Conservation (phyloP, 2,329 filamentous ascomycete species). For the Fusarium decemcellulare region DNA sequence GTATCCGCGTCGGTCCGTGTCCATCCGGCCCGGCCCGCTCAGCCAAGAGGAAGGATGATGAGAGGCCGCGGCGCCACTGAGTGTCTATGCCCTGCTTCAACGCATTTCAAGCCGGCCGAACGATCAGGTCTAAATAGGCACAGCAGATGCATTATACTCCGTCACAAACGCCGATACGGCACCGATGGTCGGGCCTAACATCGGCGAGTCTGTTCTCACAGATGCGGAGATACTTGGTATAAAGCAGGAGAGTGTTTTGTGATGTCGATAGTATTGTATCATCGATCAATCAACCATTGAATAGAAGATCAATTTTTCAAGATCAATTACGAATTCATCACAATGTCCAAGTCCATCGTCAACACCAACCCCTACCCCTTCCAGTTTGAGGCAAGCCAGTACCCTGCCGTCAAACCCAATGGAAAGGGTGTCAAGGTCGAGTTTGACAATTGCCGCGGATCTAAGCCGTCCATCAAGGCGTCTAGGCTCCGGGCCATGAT, state of each 20-base stretch:
- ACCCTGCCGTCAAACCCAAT: slow-evolving; percentile 5
- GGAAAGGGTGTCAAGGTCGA: slow-evolving; percentile 19
- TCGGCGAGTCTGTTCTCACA: not conserved
- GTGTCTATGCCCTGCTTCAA: not conserved
- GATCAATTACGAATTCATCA: not conserved
- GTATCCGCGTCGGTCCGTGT: slow-evolving; percentile 26
- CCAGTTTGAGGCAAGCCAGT: slow-evolving; percentile 22
- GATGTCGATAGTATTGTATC: no score
- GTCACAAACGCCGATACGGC: not conserved
- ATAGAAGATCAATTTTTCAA: not conserved
- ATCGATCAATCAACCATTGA: not conserved
- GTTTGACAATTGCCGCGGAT: slow-evolving; percentile 52
- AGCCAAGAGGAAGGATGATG: not conserved
- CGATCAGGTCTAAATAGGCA: slow-evolving; percentile 8
- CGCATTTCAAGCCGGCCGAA: not conserved
- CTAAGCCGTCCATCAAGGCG: slow-evolving; percentile 55
- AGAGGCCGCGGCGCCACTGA: not conserved
- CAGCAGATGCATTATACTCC: not conserved
- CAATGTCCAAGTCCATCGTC: slow-evolving; percentile 32
- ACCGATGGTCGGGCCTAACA: slow-evolving; percentile 13
- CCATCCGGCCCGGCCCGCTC: slow-evolving; percentile 6
- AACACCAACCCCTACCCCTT: slow-evolving; percentile 24
- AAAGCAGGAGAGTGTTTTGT: not conserved
- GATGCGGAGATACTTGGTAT: slow-evolving; percentile 6
- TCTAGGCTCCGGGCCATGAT: slow-evolving; percentile 56